Conservation (phyloP, 2,329 filamentous ascomycete genomes). For the Clarireedia hainanense region DNA sequence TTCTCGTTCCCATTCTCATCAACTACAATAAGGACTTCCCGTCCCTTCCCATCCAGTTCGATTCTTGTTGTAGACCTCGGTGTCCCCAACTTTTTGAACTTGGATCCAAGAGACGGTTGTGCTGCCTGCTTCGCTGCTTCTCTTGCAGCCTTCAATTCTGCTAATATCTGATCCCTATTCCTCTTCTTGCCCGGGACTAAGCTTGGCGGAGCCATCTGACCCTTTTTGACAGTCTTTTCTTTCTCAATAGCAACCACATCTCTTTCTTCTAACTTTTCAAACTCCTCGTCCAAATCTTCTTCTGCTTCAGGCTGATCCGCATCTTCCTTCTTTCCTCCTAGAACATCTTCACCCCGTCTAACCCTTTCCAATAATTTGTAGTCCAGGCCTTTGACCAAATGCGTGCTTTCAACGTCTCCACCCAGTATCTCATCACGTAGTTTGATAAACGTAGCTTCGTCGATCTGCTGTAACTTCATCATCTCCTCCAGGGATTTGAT, state of each 20-base stretch:
- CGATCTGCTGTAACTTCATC: slow-evolving; percentile 77
- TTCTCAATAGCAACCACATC: slow-evolving; percentile 47
- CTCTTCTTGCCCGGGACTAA: slow-evolving; percentile 50
- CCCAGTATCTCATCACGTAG: slow-evolving; percentile 71
- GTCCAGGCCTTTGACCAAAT: slow-evolving; percentile 88
- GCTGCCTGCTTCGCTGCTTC: slow-evolving; percentile 47
- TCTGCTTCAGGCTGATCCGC: slow-evolving; percentile 17
- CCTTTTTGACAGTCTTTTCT: slow-evolving; percentile 45
- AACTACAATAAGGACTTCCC: slow-evolving; percentile 57
- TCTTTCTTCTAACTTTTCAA: slow-evolving; percentile 48
- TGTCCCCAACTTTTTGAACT: slow-evolving; percentile 58
- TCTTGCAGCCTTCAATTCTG: slow-evolving; percentile 56
- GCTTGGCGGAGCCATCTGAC: slow-evolving; percentile 47
- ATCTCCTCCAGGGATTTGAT: slow-evolving; percentile 75
- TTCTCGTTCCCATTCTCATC: slow-evolving; percentile 61
- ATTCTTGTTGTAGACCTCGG: slow-evolving; percentile 48
- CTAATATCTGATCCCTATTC: slow-evolving; percentile 58
- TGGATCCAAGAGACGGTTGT: slow-evolving; percentile 45
- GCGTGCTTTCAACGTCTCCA: slow-evolving; percentile 70
- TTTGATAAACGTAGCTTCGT: slow-evolving; percentile 68
- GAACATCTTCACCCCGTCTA: slow-evolving; percentile 41
- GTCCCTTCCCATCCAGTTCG: slow-evolving; percentile 51
- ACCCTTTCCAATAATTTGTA: slow-evolving; percentile 68
- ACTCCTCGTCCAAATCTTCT: slow-evolving; percentile 56
- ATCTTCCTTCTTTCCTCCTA: slow-evolving; percentile 24